Evolutionary conservation across 257 asterid genomes (phyloP).

Genomic region (Sherardia arvensis): DNA sequence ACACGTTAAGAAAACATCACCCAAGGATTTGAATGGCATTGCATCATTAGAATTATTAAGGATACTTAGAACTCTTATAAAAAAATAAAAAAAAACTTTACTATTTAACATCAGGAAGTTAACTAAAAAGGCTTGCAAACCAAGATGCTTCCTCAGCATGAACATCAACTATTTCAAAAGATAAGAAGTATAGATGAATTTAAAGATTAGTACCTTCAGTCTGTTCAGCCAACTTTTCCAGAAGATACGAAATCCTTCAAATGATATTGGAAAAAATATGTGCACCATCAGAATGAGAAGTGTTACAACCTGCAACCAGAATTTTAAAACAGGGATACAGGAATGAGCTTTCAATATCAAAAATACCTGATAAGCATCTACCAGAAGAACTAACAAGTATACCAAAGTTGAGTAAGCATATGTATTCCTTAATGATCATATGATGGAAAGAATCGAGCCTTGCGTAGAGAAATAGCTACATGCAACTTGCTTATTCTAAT

Average conservation of each 20-base stretch:
- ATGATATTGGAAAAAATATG: conserved; percentile 56
- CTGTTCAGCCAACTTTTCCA: conserved; percentile 64
- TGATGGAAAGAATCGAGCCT: neutral
- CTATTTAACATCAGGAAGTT: neutral
- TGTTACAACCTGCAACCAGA: conserved; percentile 52
- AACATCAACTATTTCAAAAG: neutral
- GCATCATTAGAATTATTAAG: neutral
- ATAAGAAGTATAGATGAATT: neutral
- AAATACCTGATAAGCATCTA: neutral
- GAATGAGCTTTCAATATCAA: neutral
- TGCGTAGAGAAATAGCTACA: neutral
- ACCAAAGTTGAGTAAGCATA: neutral
- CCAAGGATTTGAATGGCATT: neutral
- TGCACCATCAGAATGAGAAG: conserved; percentile 64
- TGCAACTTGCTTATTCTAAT: neutral
- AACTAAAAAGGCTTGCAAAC: neutral
- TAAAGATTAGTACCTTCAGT: conserved; percentile 51
- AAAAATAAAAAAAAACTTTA: neutral
- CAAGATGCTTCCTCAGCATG: neutral
- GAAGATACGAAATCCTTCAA: conserved; percentile 64
- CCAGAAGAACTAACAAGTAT: conserved; percentile 4
- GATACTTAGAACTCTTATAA: neutral
- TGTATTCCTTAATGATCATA: neutral
- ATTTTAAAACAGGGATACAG: conserved; percentile 3
- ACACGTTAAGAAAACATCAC: neutral